phyloP scores from a whole-genome alignment of 805 yeast genomes.

The Kodamaea kakaduensis region DNA sequence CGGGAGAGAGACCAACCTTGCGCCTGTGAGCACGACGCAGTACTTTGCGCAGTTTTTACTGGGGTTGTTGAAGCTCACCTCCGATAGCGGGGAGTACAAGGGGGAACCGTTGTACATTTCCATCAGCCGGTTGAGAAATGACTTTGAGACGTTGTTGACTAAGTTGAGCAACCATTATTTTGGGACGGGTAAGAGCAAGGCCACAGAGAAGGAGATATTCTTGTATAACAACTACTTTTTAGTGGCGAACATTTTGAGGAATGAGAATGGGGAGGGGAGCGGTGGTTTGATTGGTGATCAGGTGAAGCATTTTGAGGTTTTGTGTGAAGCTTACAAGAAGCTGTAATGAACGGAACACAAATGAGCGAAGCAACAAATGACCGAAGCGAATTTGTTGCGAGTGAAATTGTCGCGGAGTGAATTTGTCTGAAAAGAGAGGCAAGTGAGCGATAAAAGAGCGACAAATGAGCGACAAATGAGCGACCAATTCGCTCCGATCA shows the following conservation, averaged over 20 bases:
- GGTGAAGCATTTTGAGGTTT: slow-evolving; percentile 33
- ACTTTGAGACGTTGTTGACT: slow-evolving; percentile 74
- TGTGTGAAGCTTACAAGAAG: slow-evolving; percentile 37
- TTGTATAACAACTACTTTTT: slow-evolving; percentile 69
- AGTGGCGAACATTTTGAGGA: slow-evolving; percentile 51
- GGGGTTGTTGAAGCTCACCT: slow-evolving; percentile 60
- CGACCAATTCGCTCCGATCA: no score
- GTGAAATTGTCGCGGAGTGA: no score
- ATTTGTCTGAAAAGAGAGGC: no score
- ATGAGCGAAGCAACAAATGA: no score
- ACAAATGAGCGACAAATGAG: no score
- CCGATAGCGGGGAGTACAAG: slow-evolving; percentile 20
- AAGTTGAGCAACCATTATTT: slow-evolving; percentile 52
- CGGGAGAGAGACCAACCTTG: slow-evolving; percentile 25
- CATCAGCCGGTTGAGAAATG: slow-evolving; percentile 65
- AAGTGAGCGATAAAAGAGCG: no score
- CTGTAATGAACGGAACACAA: no score
- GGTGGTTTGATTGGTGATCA: slow-evolving; percentile 33
- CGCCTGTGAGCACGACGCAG: slow-evolving; percentile 63
- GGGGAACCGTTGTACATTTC: slow-evolving; percentile 74
- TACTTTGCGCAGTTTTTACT: slow-evolving; percentile 70
- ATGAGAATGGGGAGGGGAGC: slow-evolving; percentile 27
- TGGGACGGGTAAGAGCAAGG: slow-evolving; percentile 28
- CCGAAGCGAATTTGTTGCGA: no score
- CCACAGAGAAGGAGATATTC: slow-evolving; percentile 60